phyloP scores from a whole-genome alignment of 306 rosid genomes.

The Castanea mollissima region DNA sequence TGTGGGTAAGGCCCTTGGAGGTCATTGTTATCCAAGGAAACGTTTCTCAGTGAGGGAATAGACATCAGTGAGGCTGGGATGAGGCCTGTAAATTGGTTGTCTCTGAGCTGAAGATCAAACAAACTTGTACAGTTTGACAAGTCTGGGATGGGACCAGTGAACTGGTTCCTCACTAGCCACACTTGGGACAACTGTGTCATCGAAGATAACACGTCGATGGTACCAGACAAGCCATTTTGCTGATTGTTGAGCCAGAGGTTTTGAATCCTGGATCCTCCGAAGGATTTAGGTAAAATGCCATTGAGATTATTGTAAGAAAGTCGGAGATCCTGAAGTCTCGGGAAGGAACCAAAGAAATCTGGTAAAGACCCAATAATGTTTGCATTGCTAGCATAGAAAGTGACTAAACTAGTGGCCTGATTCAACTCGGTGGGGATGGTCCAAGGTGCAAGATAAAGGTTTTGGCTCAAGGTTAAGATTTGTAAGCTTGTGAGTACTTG shows the following conservation, averaged over 20 bases:
- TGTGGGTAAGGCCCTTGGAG: no score
- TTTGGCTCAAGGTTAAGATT: conserved; percentile 38
- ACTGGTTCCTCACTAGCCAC: conserved; percentile 64
- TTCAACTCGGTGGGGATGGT: conserved; percentile 42
- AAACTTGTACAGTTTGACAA: conserved; percentile 40
- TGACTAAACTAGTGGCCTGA: conserved; percentile 33
- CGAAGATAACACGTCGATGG: conserved; percentile 41
- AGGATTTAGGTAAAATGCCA: conserved; percentile 52
- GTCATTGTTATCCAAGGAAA: conserved; percentile 45
- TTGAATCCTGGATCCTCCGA: conserved; percentile 44
- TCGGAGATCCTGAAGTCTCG: conserved; percentile 37
- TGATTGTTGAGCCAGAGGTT: conserved; percentile 72
- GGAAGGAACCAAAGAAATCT: conserved; percentile 42
- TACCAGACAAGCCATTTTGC: conserved; percentile 51
- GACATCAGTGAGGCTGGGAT: conserved; percentile 48
- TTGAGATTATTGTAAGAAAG: conserved; percentile 74
- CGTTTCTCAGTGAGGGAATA: conserved; percentile 33
- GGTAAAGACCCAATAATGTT: conserved; percentile 52
- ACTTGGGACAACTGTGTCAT: conserved; percentile 55
- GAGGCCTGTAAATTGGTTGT: conserved; percentile 60
- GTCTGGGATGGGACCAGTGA: conserved; percentile 63
- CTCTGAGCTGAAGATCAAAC: conserved; percentile 66
- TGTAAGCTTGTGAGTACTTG: conserved; percentile 40
- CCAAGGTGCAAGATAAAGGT: conserved; percentile 39
- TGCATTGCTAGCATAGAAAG: conserved; percentile 34